Percentiles rank a stretch among this genome's conserved stretches.
Evolutionary conservation across 139 green algal species (phyloP).

Genomic region (Chlamydomonas schloesseri): DNA sequence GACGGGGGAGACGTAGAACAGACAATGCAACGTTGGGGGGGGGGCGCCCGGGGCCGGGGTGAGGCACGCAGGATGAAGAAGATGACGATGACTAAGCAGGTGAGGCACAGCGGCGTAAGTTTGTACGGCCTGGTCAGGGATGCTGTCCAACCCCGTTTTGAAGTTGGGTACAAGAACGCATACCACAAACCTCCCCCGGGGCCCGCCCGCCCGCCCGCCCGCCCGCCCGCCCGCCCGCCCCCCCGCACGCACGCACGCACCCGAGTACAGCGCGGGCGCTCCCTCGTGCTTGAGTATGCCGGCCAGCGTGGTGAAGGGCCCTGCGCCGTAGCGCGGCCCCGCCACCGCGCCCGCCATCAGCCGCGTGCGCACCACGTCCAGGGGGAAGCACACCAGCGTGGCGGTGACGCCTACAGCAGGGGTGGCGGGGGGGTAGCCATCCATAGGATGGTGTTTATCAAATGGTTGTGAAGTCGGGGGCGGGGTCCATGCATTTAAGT

Average conservation of each 20-base stretch:
- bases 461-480: too few species aligned
- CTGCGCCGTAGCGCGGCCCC: slow-evolving; percentile 53
- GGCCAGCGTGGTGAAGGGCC: slow-evolving; percentile 60
- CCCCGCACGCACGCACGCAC: slow-evolving; percentile 25
- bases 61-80: background rate
- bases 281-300: slow-evolving; percentile 76
- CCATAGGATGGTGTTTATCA: too few species aligned
- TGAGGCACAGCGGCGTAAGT: too few species aligned
- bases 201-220: background rate
- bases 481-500: too few species aligned
- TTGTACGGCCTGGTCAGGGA: too few species aligned
- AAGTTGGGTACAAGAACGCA: too few species aligned
- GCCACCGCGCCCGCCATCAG: slow-evolving; percentile 61
- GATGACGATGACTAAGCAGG: too few species aligned
- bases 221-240: background rate
- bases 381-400: slow-evolving; percentile 80
- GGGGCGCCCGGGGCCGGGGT: too few species aligned
- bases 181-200: too few species aligned
- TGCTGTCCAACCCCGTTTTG: too few species aligned
- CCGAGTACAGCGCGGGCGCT: slow-evolving; percentile 72
- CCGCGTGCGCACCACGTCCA: slow-evolving; percentile 84
- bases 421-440: background rate
- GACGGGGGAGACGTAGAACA: too few species aligned
- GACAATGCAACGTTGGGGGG: background rate
- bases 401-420: slow-evolving; percentile 71